Base-by-base conservation (phyloP, 805 yeast species). In the Kurtzmaniella fragi region DNA sequence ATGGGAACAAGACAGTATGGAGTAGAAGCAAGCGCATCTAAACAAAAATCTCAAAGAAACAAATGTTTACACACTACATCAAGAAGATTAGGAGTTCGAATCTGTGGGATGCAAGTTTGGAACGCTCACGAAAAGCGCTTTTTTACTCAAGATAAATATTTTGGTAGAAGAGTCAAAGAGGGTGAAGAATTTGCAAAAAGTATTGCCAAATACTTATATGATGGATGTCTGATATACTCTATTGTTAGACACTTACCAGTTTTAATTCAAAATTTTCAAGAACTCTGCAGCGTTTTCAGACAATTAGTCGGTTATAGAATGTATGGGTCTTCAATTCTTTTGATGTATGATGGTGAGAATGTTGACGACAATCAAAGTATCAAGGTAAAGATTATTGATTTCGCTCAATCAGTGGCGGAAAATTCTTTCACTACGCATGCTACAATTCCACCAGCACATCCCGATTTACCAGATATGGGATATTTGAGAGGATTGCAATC, bases 1-100 rank as follows among this genome's bases (percentile, higher is more conserved):
- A 93, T 93, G 98, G 99, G 99, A 0, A 91, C 99, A 0, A 73
- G 99, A 42, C 99, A 93, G 61, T 93, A 93, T 53, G 99, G 99
- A 8, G 83, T 91, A n/a, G 95, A 89, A 46, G 97, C 98, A 0
- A 71, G 73, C 5, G 58, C 63, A 11, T 64, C 78, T 35, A 93
- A 93, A 61, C 83, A 80, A 53, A 56, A 64, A 35, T 86, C 96
- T 1, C 99, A 93, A 63, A 64, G 86, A 27, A 70, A 71, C 39
- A 93, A 93, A 61, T 93, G 99, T 60, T 64, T 73, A 3, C 62
- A 69, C 40, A 91, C 98, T 0, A 91, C 98, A 0, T 82, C 93
- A 2, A 67, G 88, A 32, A 64, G 69, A 42, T 70, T 93, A 27
- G 99, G 99, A 7, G 95, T 89, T 1, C 70, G 99, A 39, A 78